phyloP scores from a whole-genome alignment of 306 rosid species.

The Cajanus cajan region DNA sequence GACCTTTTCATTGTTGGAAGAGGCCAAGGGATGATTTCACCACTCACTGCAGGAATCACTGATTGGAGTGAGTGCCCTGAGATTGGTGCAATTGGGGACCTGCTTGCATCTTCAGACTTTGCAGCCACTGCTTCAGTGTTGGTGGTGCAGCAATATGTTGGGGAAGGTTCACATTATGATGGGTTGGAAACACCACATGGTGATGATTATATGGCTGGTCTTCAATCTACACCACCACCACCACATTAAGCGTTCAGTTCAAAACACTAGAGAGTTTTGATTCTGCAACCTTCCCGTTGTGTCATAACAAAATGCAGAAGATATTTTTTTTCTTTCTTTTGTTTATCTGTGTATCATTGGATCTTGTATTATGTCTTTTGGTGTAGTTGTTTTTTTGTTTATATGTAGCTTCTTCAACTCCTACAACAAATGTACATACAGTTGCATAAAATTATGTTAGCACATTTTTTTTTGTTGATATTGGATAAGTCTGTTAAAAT shows the following conservation, averaged over 20 bases:
- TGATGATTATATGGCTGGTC: slow-evolving; percentile 9
- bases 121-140: slow-evolving; percentile 81
- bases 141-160: slow-evolving; percentile 73
- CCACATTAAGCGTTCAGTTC: slow-evolving; percentile 6
- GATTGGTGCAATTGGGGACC: slow-evolving; percentile 85
- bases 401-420: not conserved
- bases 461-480: not conserved
- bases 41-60: slow-evolving; percentile 79
- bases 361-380: not conserved
- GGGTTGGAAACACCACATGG: slow-evolving; percentile 25
- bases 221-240: slow-evolving; percentile 1
- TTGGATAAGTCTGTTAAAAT: not conserved
- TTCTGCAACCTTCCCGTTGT: not conserved
- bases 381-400: not conserved
- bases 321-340: not conserved
- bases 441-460: not conserved
- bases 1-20: slow-evolving; percentile 86
- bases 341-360: not conserved
- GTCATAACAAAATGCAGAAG: not conserved
- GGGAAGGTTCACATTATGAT: slow-evolving; percentile 31
- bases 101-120: slow-evolving; percentile 84
- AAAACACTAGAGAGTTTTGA: not conserved
- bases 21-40: slow-evolving; percentile 75
- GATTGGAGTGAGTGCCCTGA: slow-evolving; percentile 99
- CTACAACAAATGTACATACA: slow-evolving; percentile 30